Base-by-base conservation (phyloP, 495 filamentous ascomycete species). In the Podospora fimiseda region DNA sequence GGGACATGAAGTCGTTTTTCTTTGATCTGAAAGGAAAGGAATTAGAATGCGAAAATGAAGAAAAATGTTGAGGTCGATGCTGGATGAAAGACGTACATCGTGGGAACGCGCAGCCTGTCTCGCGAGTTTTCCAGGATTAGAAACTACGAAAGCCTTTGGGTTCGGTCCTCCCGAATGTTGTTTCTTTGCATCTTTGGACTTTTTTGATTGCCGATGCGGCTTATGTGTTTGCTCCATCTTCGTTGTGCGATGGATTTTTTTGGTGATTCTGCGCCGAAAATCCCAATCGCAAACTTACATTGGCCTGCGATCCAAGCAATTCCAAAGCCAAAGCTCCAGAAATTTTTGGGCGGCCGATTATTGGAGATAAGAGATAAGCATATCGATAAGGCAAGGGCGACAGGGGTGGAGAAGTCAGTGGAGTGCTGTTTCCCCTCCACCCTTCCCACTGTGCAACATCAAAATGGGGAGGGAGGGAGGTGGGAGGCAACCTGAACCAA, bases 1-100 rank as follows among this genome's bases (percentile, higher is more conserved):
- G 93, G 93, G 13, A 97, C 93, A 79, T 98, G 93, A 18, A 96
- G 74, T 30, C 91, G 79, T 70, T 95, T 97, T 72, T 98, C 93
- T 79, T 88, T 91, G 67, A 95, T 81, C 85, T 92, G 63, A 41
- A 24, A 20, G 33, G 27, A 33, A 11, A 33, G 27, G 27, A 33
- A 33, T n/a, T n/a, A n/a, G n/a, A n/a, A n/a, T n/a, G n/a, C n/a
- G n/a, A n/a, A 21, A 52, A 21, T 0, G n/a, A 52, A 47, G 43
- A 30, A 49, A 55, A 48, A 51, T 46, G 58, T 38, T 38, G 22
- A 15, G n/a, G 38, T 6, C 5, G 6, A 23, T 27, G n/a, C 3
- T 2, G 6, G 15, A 20, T 4, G n/a, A n/a, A n/a, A 33, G 27
- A 51, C 80, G 48, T 78, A 92, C 89, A 86, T 97, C 92, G 60